A percentile compares a stretch with the other conserved stretches of the same genome.
These are phyloP conservation scores for Anthostomella pinea DNA, from an alignment of 2,329 filamentous ascomycete species.

Conservation along the genomic window DNA sequence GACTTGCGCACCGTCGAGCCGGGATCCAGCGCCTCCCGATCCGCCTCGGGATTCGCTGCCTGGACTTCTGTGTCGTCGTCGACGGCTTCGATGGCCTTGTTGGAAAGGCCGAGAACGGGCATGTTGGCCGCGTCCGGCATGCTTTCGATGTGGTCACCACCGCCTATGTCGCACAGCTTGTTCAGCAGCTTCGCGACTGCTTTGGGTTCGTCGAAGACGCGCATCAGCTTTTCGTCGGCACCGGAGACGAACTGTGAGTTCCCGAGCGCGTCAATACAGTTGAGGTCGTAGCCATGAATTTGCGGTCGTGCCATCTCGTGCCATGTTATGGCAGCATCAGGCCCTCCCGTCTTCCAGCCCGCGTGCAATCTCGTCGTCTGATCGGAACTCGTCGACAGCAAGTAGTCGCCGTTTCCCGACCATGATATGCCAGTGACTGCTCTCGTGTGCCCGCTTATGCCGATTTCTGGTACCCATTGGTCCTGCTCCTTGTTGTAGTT, in stretches of 20 bases:
- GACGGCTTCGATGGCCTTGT: slow-evolving; percentile 75
- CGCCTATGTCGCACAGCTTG: slow-evolving; percentile 61
- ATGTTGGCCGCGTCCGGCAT: slow-evolving; percentile 91
- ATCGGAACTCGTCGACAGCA: slow-evolving; percentile 85
- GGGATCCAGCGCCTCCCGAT: slow-evolving; percentile 53
- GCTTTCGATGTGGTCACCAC: slow-evolving; percentile 30
- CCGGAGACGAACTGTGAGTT: slow-evolving; percentile 82
- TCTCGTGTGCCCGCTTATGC: slow-evolving; percentile 79
- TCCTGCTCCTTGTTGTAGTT: slow-evolving; percentile 57
- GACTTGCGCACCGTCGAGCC: slow-evolving; percentile 56
- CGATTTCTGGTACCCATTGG: slow-evolving; percentile 73
- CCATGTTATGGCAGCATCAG: slow-evolving; percentile 59
- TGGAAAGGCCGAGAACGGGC: slow-evolving; percentile 90
- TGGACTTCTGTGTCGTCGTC: slow-evolving; percentile 38
- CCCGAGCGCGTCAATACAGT: slow-evolving; percentile 80
- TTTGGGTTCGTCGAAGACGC: slow-evolving; percentile 88
- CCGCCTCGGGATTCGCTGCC: slow-evolving; percentile 42
- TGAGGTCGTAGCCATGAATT: slow-evolving; percentile 97
- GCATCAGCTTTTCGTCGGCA: slow-evolving; percentile 95
- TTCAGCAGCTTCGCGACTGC: slow-evolving; percentile 74
- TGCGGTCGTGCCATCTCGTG: slow-evolving; percentile 95
- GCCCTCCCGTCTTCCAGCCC: slow-evolving; percentile 59
- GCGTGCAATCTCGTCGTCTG: slow-evolving; percentile 90
- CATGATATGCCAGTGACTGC: slow-evolving; percentile 81
- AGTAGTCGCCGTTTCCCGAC: slow-evolving; percentile 76